Evolutionary conservation across 176 grass and related monocot species (phyloP), one percentile per base, ranked within the genome.

Genomic region (Triticum urartu): DNA sequence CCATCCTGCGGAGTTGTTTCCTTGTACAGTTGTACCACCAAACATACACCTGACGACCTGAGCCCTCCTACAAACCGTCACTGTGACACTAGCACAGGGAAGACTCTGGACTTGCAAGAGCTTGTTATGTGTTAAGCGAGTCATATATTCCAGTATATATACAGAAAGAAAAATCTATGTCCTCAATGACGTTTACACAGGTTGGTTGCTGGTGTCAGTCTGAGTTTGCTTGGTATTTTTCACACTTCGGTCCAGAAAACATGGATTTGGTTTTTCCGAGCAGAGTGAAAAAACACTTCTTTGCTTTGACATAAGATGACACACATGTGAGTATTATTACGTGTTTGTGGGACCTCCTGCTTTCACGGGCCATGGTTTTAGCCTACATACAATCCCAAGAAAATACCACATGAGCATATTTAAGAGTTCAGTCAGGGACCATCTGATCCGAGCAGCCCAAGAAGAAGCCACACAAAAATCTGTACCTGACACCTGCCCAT

Each of bases 351-450:
- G 79, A 22, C 73, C 28, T 69, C 21, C 43, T 84, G 64, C 28
- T 84, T 84, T 71, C 73, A 30, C 63, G 65, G 52, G 3, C 64
- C 43, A 72, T 72, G 68, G 30, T 79, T 70, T 83, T 32, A 48
- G 34, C 30, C 71, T 77, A 33, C 75, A 60, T 77, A 43, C 65
- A 60, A 50, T 79, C 52, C 74, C 64, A 71, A 47, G 78, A 68
- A 84, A 39, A 84, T 26, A 72, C 65, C 81, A 72, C 65, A 79
- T 84, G 74, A 79, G 28, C 26, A 69, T 67, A 83, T 61, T 83
- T 24, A 83, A 33, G 62, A 82, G 61, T 83, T 84, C 52, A 79
- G 15, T 72, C 72, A 52, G 75, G 66, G 65, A 79, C 87, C 87
- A 79, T 84, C 36, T 64, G 54, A 59, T 59, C 28, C 28, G 28